Base-by-base conservation (phyloP, 805 yeast species). In the Candida maesae region DNA sequence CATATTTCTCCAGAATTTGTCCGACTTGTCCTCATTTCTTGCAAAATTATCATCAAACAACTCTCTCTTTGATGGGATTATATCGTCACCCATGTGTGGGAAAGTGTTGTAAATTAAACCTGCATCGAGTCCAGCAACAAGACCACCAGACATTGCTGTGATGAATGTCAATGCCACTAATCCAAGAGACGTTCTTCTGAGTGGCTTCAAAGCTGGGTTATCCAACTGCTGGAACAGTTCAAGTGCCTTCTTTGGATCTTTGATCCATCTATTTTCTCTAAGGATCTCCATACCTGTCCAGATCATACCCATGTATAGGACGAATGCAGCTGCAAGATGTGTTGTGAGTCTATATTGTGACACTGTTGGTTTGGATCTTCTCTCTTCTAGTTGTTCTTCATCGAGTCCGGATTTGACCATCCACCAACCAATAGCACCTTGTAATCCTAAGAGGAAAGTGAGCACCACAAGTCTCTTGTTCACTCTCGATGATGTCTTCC, bases 351-450 rank as follows among this genome's bases (percentile, higher is more conserved):
- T 76, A 60, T 93, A 93, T 58, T 87, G 98, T 5, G 96, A 86
- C 3, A 93, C 99, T 0, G 99, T 88, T n/a, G 99, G 99, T 59
- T 91, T 95, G 1, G 95, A 80, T 34, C 77, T 84, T 60, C 96
- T 76, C 50, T 83, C 89, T 17, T 74, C 75, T 35, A 93, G 68
- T 56, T 83, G 83, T 33, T 81, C 74, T 56, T 83, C 84, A 59
- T 89, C 95, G 41, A 93, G 72, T 23, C 99, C 99, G 9, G 96
- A 87, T 55, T 85, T 80, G 38, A 93, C 99, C 99, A 93, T 93
- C 99, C 99, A 93, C 99, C 99, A 93, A 24, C 99, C 99, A 51
- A 93, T 83, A 39, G 82, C 84, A 39, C 99, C 99, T 69, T 93
- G 99, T 35, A 93, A 67, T 10, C 96, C 99, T 43, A 93, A 71